Evolutionary conservation across 305 asterid species (phyloP), one percentile per base, ranked within the genome.

Genomic region (Ilex paraguariensis): DNA sequence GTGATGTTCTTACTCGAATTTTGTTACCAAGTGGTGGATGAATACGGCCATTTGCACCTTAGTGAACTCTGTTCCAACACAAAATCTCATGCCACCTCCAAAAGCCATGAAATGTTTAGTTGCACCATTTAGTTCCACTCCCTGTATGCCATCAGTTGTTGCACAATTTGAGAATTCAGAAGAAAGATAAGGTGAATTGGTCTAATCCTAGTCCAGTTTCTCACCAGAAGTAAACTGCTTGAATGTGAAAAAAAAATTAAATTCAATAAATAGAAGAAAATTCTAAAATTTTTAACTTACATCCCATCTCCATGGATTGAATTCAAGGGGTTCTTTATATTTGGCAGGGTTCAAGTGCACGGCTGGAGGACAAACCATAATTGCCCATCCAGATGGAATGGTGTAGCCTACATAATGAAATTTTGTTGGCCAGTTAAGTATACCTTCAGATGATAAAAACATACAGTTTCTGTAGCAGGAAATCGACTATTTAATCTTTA

Each of bases 301-400:
- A 91, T 84, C 74, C 98, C 96, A 91, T 86, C 98, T 80, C 95
- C 90, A 84, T 12, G 98, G 97, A 62, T 91, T 78, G 75, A 91
- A 88, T 15, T 84, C 83, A 13, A 86, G 90, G 56, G 98, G 97
- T 81, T 87, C 64, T 61, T 55, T 75, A 69, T 90, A 87, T 80
- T 60, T 85, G 69, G 67, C 66, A 21, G 98, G 87, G 71, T 91
- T 82, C 49, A 86, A 72, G 72, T 91, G 98, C 56, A 88, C 96
- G 3, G 96, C 96, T 15, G 98, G 95, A 71, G 96, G 98, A 69
- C 96, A 91, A 54, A 84, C 91, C 96, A 91, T 86, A 51, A 91
- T 78, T 4, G 92, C 90, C 96, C 97, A 90, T 61, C 95, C 92
- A 68, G 90, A 86, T 48, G 97, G 97, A 74, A 87, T 90, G 39